These are phyloP conservation scores for Xylariaceae sp. DNA, from an alignment of 2,329 filamentous ascomycete species.

Conservation along the genomic window DNA sequence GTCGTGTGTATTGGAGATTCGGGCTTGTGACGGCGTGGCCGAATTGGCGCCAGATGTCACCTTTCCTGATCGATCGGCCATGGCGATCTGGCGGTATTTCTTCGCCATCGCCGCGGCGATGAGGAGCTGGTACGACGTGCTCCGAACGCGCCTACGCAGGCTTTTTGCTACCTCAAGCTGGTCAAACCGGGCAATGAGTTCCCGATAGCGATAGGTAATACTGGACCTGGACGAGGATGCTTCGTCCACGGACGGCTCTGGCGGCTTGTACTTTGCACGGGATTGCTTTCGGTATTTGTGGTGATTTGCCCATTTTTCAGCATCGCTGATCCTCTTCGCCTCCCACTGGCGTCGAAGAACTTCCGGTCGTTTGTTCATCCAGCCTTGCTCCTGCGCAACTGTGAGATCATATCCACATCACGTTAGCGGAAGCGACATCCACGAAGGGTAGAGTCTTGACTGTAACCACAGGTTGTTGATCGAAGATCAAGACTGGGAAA, in stretches of 20 bases:
- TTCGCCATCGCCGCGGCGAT: slow-evolving; percentile 21
- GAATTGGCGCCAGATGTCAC: slow-evolving; percentile 9
- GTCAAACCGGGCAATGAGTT: neutral
- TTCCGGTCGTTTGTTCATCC: slow-evolving; percentile 15
- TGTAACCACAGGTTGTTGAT: neutral
- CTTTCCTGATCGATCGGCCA: slow-evolving; percentile 11
- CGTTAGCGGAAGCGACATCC: slow-evolving; percentile 2
- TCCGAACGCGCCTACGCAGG: slow-evolving; percentile 18
- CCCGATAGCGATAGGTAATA: neutral
- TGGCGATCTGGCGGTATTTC: slow-evolving; percentile 19
- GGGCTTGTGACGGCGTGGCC: slow-evolving; percentile 1
- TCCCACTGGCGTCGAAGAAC: neutral
- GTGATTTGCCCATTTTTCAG: neutral
- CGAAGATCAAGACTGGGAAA: neutral
- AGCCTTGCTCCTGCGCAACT: slow-evolving; percentile 12
- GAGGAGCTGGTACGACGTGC: slow-evolving; percentile 21
- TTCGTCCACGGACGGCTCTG: too few species aligned
- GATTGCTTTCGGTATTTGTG: neutral
- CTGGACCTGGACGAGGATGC: too few species aligned
- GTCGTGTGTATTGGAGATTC: slow-evolving; percentile 14
- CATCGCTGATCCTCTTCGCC: slow-evolving; percentile 1
- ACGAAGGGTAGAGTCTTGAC: neutral
- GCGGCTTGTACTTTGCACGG: slow-evolving; percentile 2
- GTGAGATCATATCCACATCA: neutral
- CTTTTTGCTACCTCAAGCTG: neutral